Percentiles rank a stretch among this genome's conserved stretches.
These are phyloP conservation scores for Exophiala mesophila DNA, from an alignment of 2,329 filamentous ascomycete genomes.

Conservation along the genomic window DNA sequence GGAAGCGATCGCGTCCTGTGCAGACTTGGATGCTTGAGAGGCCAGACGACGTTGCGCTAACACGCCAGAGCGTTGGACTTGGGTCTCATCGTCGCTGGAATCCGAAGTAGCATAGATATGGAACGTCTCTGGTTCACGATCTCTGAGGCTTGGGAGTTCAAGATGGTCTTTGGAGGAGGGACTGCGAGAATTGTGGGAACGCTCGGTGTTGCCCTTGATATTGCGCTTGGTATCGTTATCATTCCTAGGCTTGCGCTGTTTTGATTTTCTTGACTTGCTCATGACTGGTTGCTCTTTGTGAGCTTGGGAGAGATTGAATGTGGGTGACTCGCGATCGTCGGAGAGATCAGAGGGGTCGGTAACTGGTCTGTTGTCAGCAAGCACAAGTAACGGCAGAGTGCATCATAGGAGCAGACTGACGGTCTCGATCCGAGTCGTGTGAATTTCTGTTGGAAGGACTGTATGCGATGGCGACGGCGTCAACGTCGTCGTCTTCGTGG, in stretches of 20 bases:
- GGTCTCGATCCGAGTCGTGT: too few species aligned
- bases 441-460: too few species aligned
- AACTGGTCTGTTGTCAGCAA: too few species aligned
- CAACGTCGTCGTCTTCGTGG: too few species aligned
- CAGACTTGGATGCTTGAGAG: too few species aligned
- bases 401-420: too few species aligned
- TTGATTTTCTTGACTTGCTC: conserved; percentile 3
- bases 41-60: too few species aligned
- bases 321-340: conserved; percentile 17
- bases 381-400: too few species aligned
- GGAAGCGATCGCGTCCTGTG: too few species aligned
- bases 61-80: too few species aligned
- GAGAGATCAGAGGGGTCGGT: conserved; percentile 21
- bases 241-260: background rate
- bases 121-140: conserved; percentile 24
- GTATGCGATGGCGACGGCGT: too few species aligned
- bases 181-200: background rate
- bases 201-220: background rate
- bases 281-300: background rate
- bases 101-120: conserved; percentile 21
- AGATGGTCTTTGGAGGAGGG: background rate
- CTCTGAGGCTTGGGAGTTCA: conserved; percentile 11
- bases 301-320: background rate
- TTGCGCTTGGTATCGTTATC: conserved; percentile 1
- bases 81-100: conserved; percentile 13